phyloP scores from a whole-genome alignment of 1,284 basidiomycete species.

The Filobasidium uniguttulatum region DNA sequence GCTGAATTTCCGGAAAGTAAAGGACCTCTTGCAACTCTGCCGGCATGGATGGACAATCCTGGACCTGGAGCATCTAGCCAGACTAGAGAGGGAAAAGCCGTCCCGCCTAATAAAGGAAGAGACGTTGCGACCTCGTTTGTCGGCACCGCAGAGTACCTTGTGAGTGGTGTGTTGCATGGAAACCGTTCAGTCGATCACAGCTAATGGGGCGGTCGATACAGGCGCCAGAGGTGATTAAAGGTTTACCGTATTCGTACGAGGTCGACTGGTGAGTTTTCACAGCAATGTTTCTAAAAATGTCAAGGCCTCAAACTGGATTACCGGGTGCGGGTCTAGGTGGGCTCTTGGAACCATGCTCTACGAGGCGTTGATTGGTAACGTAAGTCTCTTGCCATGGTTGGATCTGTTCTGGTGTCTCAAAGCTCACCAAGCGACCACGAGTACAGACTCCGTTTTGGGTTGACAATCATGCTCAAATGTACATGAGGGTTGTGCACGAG shows the following conservation, averaged over 20 bases:
- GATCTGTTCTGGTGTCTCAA: not conserved
- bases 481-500: conserved; percentile 73
- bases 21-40: conserved; percentile 35
- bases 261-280: conserved; percentile 73
- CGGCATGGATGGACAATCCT: conserved; percentile 53
- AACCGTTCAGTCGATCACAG: not conserved
- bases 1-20: conserved; percentile 43
- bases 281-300: too few relatives aligned
- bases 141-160: conserved; percentile 57
- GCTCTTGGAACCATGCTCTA: conserved; percentile 92
- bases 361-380: conserved; percentile 52
- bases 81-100: conserved; percentile 6
- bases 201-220: conserved; percentile 4
- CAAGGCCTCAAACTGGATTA: not conserved
- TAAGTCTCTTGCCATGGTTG: conserved; percentile 17
- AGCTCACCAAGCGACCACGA: conserved; percentile 4
- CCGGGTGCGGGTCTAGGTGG: conserved; percentile 43
- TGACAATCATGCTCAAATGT: conserved; percentile 88
- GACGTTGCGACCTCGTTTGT: conserved; percentile 22
- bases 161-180: conserved; percentile 12
- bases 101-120: conserved; percentile 2
- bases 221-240: conserved; percentile 81
- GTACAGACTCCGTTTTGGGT: conserved; percentile 82
- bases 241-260: conserved; percentile 78
- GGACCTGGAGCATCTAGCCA: conserved; percentile 38